Evolutionary conservation across 305 asterid genomes (phyloP), one percentile per base, ranked within the genome.

Genomic region (Fraxinus albicans): DNA sequence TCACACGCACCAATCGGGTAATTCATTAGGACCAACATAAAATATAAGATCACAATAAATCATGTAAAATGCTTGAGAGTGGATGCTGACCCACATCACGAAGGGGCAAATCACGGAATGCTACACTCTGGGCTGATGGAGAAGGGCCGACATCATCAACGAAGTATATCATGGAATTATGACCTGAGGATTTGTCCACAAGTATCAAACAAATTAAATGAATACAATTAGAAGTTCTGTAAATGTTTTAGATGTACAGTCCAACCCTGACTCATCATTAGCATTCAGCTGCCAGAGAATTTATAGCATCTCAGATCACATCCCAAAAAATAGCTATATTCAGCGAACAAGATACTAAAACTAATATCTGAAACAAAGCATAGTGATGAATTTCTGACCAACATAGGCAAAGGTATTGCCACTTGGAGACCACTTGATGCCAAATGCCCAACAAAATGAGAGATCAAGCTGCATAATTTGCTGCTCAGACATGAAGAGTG

Each of bases 41-140:
- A 78, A 72, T 70, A 85, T 35, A 83, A 82, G 82, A 79, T 76
- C 77, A 73, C 38, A 82, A 75, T 76, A 77, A 84, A 76, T 7
- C 27, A 44, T 67, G 63, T 47, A 81, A 80, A 89, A 85, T 89
- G 87, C 80, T 78, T 58, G 84, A 92, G 95, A 89, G 87, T 84
- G 94, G 96, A 93, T 90, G 94, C 97, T 91, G 98, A 97, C 99
- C 99, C 98, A 95, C 99, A 95, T 97, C 98, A 88, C 98, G 98
- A 89, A 97, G 99, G 58, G 98, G 99, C 96, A 97, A 91, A 93
- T 95, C 97, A 82, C 98, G 98, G 87, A 93, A 88, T 81, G 98
- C 94, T 83, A 97, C 93, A 86, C 91, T 95, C 90, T 97, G 99
- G 78, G 99, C 98, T 77, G 95, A 93, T 84, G 99, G 98, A 87